Evolutionary conservation across 768 basidiomycete genomes (phyloP), one percentile per base, ranked within the genome.

Genomic region (Termitomyces sp.): DNA sequence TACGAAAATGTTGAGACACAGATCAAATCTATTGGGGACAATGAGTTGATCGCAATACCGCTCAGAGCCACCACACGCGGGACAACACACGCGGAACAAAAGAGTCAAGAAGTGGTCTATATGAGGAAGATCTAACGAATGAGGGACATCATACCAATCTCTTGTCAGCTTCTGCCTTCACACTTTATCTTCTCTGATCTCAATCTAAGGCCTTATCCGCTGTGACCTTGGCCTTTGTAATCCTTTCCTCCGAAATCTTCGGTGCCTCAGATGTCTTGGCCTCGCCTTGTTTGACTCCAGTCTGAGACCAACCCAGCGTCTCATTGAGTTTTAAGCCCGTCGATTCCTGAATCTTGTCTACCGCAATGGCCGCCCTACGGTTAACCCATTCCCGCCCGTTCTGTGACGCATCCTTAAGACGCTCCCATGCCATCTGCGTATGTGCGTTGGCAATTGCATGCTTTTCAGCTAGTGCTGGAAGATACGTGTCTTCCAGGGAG

Each of bases 291-390:
- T 63, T 49, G 27, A 63, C 9, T 63, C 54, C 20, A 42, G 51
- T 58, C 55, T 66, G 61, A 2, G 73, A 66, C 77, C 75, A 76
- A 15, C 82, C 83, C 16, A 88, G 67, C 7, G 77, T 80, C 69
- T 86, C 85, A 39, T 77, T 75, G 47, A 95, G 65, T 73, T 86
- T 89, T 67, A 95, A 67, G 0, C 93, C 93, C 2, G 92, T 93
- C 33, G 73, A 67, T 56, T 83, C 78, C 75, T 93, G 88, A 15
- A 90, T 72, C 57, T 74, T 78, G 18, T 80, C 79, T 44, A 88
- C 78, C 1, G 76, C 74, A 7, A 67, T 69, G 58, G 76, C 71
- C 1, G 84, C 79, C 24, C 82, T 79, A 12, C 69, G 68, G 13
- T 75, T 76, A 3, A 83, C 56, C 54, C 73, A 72, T 48, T 73